A percentile compares a stretch with the other conserved stretches of the same genome.
phyloP scores from a whole-genome alignment of 2,329 filamentous ascomycete species.

The Cryphonectria nitschkei region DNA sequence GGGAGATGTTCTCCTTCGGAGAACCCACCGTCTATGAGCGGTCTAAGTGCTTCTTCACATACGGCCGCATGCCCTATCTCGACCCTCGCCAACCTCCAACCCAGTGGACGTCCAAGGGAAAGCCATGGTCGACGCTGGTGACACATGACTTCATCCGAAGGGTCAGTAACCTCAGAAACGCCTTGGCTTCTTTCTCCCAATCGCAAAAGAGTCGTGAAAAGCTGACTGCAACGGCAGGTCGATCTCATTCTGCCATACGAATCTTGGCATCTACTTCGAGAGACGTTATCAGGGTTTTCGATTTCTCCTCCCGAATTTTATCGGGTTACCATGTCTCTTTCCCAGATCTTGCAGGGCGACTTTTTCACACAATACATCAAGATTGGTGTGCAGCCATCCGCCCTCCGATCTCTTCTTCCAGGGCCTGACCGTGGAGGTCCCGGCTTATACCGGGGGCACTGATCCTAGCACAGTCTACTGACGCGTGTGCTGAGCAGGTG shows the following conservation, averaged over 20 bases:
- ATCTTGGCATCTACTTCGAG: slow-evolving; percentile 56
- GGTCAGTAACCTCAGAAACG: slow-evolving; percentile 43
- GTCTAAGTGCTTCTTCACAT: slow-evolving; percentile 75
- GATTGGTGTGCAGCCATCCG: slow-evolving; percentile 37
- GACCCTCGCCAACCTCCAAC: slow-evolving; percentile 71
- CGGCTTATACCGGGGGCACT: not conserved
- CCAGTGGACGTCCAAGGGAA: slow-evolving; percentile 72
- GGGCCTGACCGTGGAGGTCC: slow-evolving; percentile 9
- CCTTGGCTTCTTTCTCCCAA: not conserved
- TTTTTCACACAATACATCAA: slow-evolving; percentile 91
- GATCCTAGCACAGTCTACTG: not conserved
- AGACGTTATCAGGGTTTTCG: slow-evolving; percentile 50
- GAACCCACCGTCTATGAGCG: slow-evolving; percentile 53
- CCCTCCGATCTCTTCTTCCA: slow-evolving; percentile 49
- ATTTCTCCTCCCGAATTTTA: slow-evolving; percentile 59
- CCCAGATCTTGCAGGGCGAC: slow-evolving; percentile 69
- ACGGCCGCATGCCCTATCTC: slow-evolving; percentile 69
- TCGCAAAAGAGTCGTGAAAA: not conserved
- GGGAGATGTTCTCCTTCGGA: slow-evolving; percentile 50
- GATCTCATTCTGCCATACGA: slow-evolving; percentile 76
- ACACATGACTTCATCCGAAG: slow-evolving; percentile 71
- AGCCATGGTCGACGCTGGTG: slow-evolving; percentile 74
- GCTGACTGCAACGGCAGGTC: slow-evolving; percentile 46
- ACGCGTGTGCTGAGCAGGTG: slow-evolving; percentile 53
- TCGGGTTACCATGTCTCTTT: slow-evolving; percentile 72